These are phyloP conservation scores for Cerioporus squamosus DNA, from an alignment of 1,284 basidiomycete species.

Conservation along the genomic window DNA sequence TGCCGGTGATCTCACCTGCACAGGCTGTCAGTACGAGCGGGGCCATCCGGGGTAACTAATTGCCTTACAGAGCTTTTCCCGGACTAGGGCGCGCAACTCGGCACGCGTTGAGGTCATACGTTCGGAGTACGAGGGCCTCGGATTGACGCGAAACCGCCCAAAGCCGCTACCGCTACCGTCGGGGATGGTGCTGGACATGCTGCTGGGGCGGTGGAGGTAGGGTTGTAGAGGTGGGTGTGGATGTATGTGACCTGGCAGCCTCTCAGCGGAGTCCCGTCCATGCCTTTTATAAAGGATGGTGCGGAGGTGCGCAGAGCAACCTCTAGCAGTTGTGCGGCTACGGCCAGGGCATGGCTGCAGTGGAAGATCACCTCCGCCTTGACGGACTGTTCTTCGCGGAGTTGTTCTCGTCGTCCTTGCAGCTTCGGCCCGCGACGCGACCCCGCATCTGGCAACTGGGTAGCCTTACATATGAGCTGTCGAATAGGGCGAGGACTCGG, in stretches of 20 bases:
- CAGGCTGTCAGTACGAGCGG: not conserved
- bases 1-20: constrained; percentile 33
- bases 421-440: not conserved
- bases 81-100: constrained; percentile 33
- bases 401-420: not conserved
- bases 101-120: constrained; percentile 36
- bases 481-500: too few relatives aligned
- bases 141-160: constrained; percentile 31
- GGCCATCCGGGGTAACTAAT: not conserved
- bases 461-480: too few relatives aligned
- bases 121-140: constrained; percentile 33
- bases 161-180: too few relatives aligned
- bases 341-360: too few relatives aligned
- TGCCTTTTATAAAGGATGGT: too few relatives aligned
- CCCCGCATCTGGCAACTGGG: too few relatives aligned
- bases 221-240: not conserved
- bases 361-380: not conserved
- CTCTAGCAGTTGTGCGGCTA: not conserved
- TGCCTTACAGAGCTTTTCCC: constrained; percentile 33
- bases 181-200: constrained; percentile 16
- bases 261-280: too few relatives aligned
- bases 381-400: not conserved
- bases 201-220: not conserved
- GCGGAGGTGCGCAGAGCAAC: not conserved
- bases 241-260: not conserved